These are phyloP conservation scores for Solanum ahanhuiri DNA, from an alignment of 257 asterid species.

Conservation along the genomic window DNA sequence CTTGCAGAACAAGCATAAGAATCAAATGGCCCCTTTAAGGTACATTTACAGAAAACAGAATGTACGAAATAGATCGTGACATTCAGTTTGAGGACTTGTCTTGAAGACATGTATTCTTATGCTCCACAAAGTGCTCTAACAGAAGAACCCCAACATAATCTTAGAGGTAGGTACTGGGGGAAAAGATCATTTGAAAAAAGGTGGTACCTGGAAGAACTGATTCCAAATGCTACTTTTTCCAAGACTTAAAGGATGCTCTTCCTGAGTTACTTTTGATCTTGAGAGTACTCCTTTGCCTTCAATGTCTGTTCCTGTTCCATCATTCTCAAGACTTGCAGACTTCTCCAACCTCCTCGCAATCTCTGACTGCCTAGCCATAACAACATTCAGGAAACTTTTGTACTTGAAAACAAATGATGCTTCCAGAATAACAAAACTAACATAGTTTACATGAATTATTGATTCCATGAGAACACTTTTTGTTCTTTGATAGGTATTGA, in stretches of 20 bases:
- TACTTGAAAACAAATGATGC: not conserved
- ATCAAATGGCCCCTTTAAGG: not conserved
- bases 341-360: slow-evolving; percentile 81
- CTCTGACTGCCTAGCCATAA: slow-evolving; percentile 94
- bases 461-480: not conserved
- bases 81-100: not conserved
- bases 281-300: slow-evolving; percentile 65
- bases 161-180: not conserved
- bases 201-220: slow-evolving; percentile 75
- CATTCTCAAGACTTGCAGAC: slow-evolving; percentile 38
- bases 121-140: not conserved
- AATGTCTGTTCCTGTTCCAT: slow-evolving; percentile 27
- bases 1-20: not conserved
- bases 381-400: slow-evolving; percentile 38
- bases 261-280: slow-evolving; percentile 74
- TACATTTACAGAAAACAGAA: not conserved
- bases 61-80: not conserved
- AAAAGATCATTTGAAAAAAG: not conserved
- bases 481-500: not conserved
- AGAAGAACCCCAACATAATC: not conserved
- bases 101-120: not conserved
- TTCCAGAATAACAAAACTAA: not conserved
- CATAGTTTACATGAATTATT: not conserved
- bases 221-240: slow-evolving; percentile 93
- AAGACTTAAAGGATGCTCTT: slow-evolving; percentile 91